phyloP scores from a whole-genome alignment of 768 basidiomycete species.

The Suillus fuscotomentosus region DNA sequence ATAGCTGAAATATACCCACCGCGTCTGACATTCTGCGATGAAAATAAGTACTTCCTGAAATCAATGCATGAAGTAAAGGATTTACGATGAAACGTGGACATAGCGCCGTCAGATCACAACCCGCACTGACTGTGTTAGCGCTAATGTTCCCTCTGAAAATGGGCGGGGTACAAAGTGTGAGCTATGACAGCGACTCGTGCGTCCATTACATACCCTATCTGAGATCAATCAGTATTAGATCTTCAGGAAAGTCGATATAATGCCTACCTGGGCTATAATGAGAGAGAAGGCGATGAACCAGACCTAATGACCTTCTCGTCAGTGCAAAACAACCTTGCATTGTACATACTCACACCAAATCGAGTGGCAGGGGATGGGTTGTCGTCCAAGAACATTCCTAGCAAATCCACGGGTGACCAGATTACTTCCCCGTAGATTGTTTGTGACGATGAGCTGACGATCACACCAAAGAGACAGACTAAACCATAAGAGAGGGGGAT shows the following conservation, averaged over 20 bases:
- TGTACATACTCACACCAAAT: slow-evolving; percentile 44
- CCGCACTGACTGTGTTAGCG: slow-evolving; percentile 74
- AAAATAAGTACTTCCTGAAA: not conserved
- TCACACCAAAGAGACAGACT: slow-evolving; percentile 72
- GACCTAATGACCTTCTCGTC: slow-evolving; percentile 33
- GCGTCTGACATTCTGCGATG: slow-evolving; percentile 63
- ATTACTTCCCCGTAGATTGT: slow-evolving; percentile 70
- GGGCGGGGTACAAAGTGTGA: not conserved
- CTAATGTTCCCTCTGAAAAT: slow-evolving; percentile 55
- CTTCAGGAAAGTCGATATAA: not conserved
- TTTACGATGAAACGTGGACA: slow-evolving; percentile 66
- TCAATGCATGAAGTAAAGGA: slow-evolving; percentile 1
- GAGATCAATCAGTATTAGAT: not conserved
- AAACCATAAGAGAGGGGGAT: slow-evolving; percentile 69
- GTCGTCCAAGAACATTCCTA: slow-evolving; percentile 61
- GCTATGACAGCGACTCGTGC: slow-evolving; percentile 17
- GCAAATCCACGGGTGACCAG: slow-evolving; percentile 70
- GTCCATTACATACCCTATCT: slow-evolving; percentile 3
- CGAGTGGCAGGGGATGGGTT: slow-evolving; percentile 56
- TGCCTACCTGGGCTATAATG: slow-evolving; percentile 61
- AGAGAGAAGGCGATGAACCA: slow-evolving; percentile 75
- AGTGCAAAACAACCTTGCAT: not conserved
- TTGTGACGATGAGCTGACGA: slow-evolving; percentile 69
- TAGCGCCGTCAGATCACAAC: slow-evolving; percentile 74
- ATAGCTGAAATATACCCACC: slow-evolving; percentile 76